Evolutionary conservation across 23 red algal species (phyloP).

Genomic region (Gracilariopsis chorda): DNA sequence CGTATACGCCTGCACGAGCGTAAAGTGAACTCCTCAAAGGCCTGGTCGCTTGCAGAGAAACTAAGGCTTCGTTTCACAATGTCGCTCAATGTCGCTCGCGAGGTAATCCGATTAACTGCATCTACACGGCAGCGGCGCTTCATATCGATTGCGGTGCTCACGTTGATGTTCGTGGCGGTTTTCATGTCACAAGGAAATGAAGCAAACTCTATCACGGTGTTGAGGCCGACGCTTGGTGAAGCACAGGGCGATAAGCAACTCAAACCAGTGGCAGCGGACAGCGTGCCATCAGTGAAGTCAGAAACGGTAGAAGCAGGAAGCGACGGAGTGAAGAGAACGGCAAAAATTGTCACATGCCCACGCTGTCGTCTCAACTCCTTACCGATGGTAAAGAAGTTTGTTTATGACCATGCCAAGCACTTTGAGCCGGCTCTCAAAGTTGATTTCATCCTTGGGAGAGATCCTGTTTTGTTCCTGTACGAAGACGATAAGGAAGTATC

Average conservation of each 20-base stretch:
- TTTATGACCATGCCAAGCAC: background rate
- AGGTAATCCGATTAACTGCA: background rate
- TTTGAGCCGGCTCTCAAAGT: background rate
- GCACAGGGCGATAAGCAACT: background rate
- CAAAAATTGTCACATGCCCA: slow-evolving; percentile 31
- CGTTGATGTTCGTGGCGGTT: background rate
- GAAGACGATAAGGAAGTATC: slow-evolving; percentile 21
- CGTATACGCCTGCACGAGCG: too few relatives aligned
- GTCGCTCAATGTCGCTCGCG: background rate
- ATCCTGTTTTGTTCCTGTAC: slow-evolving; percentile 32
- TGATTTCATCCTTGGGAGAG: background rate
- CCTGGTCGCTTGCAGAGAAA: too few relatives aligned
- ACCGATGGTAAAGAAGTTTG: slow-evolving; percentile 28
- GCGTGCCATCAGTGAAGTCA: background rate
- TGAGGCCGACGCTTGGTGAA: background rate
- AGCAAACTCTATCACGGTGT: background rate
- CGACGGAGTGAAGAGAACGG: background rate
- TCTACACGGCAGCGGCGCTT: background rate
- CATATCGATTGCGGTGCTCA: background rate
- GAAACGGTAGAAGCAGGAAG: background rate
- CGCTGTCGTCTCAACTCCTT: slow-evolving; percentile 13
- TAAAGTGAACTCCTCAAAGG: too few relatives aligned
- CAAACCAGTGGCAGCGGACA: background rate
- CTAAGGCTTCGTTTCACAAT: too few relatives aligned
- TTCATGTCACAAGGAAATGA: background rate